Evolutionary conservation across 768 basidiomycete species (phyloP).

Genomic region (Xerocomellus intermedius): DNA sequence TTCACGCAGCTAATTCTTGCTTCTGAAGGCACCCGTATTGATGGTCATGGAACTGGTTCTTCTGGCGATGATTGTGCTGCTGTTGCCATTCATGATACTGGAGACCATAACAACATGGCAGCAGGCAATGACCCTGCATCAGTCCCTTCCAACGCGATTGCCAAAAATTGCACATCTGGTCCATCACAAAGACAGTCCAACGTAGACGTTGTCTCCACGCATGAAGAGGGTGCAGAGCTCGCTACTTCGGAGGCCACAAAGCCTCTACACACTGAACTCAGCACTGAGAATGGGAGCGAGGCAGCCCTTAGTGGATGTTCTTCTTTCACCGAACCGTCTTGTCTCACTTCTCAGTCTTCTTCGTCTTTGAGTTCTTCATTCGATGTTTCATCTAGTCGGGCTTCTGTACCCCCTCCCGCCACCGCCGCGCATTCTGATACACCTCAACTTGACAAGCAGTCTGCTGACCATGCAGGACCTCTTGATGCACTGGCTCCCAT

Average conservation of each 20-base stretch:
- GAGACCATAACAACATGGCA: slow-evolving; percentile 18
- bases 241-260: slow-evolving; percentile 22
- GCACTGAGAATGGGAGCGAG: slow-evolving; percentile 21
- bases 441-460: slow-evolving; percentile 44
- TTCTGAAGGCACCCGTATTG: slow-evolving; percentile 41
- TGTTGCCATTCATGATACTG: slow-evolving; percentile 13
- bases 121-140: slow-evolving; percentile 27
- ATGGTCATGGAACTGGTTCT: slow-evolving; percentile 37
- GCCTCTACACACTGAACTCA: slow-evolving; percentile 12
- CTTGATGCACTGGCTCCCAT: slow-evolving; percentile 43
- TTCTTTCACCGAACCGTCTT: slow-evolving; percentile 32
- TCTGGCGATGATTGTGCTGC: slow-evolving; percentile 24
- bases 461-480: slow-evolving; percentile 48
- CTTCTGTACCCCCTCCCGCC: slow-evolving; percentile 31
- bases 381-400: slow-evolving; percentile 49
- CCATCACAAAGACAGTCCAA: slow-evolving; percentile 22
- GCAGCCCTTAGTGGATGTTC: slow-evolving; percentile 16
- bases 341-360: slow-evolving; percentile 31
- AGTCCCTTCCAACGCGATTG: slow-evolving; percentile 20
- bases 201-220: slow-evolving; percentile 17
- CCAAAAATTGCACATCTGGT: slow-evolving; percentile 11
- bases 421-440: slow-evolving; percentile 31
- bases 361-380: slow-evolving; percentile 34
- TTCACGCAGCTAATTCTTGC: slow-evolving; percentile 59
- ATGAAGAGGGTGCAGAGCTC: slow-evolving; percentile 20